Conservation (phyloP, 2,329 filamentous ascomycete genomes). For the Cryphonectria radicalis region DNA sequence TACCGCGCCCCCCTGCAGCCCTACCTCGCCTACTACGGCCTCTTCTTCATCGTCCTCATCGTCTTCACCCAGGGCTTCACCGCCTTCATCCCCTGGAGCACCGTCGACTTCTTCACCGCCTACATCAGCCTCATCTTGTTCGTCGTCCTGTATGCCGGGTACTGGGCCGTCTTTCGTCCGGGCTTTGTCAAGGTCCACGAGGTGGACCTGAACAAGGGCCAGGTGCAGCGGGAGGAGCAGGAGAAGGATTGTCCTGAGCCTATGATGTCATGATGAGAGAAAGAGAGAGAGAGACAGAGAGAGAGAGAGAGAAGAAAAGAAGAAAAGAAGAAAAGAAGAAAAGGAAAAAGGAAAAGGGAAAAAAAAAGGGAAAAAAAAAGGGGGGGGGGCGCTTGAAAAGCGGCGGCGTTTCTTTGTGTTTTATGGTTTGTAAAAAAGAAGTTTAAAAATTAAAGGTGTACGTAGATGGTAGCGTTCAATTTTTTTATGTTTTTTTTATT, state of each 20-base stretch:
- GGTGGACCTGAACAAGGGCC: slow-evolving; percentile 34
- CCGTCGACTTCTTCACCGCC: slow-evolving; percentile 45
- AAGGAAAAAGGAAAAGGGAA: neutral
- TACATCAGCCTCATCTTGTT: slow-evolving; percentile 39
- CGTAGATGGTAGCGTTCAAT: neutral
- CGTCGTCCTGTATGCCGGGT: slow-evolving; percentile 45
- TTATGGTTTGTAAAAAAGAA: neutral
- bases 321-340: neutral
- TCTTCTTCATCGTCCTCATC: slow-evolving; percentile 48
- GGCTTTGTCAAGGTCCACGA: slow-evolving; percentile 34
- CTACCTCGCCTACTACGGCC: slow-evolving; percentile 48
- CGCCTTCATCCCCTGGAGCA: slow-evolving; percentile 47
- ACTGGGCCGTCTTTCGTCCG: slow-evolving; percentile 42
- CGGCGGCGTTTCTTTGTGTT: neutral
- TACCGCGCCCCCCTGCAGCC: slow-evolving; percentile 39
- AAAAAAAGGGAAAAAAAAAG: neutral
- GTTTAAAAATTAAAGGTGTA: neutral
- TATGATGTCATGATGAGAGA: neutral
- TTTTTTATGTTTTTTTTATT: too few relatives aligned
- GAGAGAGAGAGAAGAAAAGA: too few relatives aligned
- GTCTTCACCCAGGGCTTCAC: slow-evolving; percentile 51
- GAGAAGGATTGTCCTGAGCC: neutral
- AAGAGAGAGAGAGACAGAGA: neutral
- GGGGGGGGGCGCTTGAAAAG: too few relatives aligned
- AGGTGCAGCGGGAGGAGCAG: slow-evolving; percentile 15